Conservation (phyloP, 495 filamentous ascomycete species). For the Pseudomonodictys pantanalensis region DNA sequence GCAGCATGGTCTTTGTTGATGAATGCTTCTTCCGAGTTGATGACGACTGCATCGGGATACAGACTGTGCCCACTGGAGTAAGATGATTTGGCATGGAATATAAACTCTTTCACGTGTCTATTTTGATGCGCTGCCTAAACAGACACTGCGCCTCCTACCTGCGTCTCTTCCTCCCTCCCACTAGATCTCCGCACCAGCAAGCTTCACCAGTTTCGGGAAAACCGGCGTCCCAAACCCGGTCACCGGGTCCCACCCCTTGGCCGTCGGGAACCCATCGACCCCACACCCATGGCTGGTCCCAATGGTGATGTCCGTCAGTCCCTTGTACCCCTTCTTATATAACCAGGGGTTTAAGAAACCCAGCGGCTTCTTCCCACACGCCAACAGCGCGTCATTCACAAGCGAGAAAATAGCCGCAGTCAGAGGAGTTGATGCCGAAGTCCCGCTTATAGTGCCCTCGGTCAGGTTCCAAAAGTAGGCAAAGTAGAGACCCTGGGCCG, state of each 20-base stretch:
- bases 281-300: conserved; percentile 38
- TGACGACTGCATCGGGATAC: too few relatives aligned
- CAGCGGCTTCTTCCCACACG: conserved; percentile 36
- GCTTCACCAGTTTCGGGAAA: conserved; percentile 20
- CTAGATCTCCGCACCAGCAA: conserved; percentile 1
- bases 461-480: conserved; percentile 37
- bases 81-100: too few relatives aligned
- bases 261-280: conserved; percentile 36
- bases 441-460: conserved; percentile 38
- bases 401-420: conserved; percentile 39
- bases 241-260: conserved; percentile 41
- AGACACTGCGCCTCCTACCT: too few relatives aligned
- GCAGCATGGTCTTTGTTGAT: too few relatives aligned
- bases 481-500: conserved; percentile 40
- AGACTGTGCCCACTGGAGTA: too few relatives aligned
- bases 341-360: conserved; percentile 46
- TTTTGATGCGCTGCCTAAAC: too few relatives aligned
- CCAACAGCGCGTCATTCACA: conserved; percentile 41
- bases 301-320: conserved; percentile 39
- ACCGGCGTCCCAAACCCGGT: conserved; percentile 40
- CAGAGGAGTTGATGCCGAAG: conserved; percentile 38
- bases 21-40: too few relatives aligned
- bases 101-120: too few relatives aligned
- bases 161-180: too few relatives aligned
- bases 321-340: conserved; percentile 37